A percentile compares a stretch with the other conserved stretches of the same genome.
Evolutionary conservation across 768 basidiomycete genomes (phyloP).

Genomic region (Trametes punicea): DNA sequence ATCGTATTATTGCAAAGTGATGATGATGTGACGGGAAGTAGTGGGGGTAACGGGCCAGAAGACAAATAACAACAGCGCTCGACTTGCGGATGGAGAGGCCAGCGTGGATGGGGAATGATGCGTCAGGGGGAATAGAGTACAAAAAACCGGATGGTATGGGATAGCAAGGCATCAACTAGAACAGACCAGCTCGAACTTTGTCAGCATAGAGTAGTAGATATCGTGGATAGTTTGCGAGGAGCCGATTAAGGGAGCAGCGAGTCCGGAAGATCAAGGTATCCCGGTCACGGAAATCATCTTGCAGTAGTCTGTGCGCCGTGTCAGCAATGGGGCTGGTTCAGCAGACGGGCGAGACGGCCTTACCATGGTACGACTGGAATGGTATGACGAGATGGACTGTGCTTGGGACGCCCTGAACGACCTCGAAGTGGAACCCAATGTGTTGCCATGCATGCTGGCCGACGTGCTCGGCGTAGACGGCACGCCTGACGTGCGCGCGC

Average conservation of each 20-base stretch:
- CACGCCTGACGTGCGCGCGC: conserved; percentile 50
- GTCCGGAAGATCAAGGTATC: conserved; percentile 15
- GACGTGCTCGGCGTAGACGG: conserved; percentile 59
- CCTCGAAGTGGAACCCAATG: conserved; percentile 57
- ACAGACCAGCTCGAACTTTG: conserved; percentile 28
- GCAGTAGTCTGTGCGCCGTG: conserved; percentile 23
- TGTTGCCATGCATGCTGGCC: conserved; percentile 42
- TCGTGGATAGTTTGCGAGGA: conserved; percentile 31
- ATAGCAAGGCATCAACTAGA: conserved; percentile 23
- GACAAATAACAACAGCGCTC: conserved; percentile 22
- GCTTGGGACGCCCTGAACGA: conserved; percentile 68
- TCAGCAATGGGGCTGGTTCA: not conserved
- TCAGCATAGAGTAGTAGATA: conserved; percentile 26
- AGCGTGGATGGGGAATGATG: conserved; percentile 13
- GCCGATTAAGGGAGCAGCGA: conserved; percentile 19
- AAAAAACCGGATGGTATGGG: conserved; percentile 26
- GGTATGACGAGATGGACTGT: conserved; percentile 68
- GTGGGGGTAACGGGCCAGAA: conserved; percentile 12
- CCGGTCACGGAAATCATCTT: conserved; percentile 19
- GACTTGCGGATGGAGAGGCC: conserved; percentile 12
- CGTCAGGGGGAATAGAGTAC: conserved; percentile 26
- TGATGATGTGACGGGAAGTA: conserved; percentile 20
- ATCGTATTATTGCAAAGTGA: conserved; percentile 23
- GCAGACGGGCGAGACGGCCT: conserved; percentile 33
- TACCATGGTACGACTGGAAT: conserved; percentile 71